phyloP scores from a whole-genome alignment of 306 rosid genomes.

The Glycine tomentella region DNA sequence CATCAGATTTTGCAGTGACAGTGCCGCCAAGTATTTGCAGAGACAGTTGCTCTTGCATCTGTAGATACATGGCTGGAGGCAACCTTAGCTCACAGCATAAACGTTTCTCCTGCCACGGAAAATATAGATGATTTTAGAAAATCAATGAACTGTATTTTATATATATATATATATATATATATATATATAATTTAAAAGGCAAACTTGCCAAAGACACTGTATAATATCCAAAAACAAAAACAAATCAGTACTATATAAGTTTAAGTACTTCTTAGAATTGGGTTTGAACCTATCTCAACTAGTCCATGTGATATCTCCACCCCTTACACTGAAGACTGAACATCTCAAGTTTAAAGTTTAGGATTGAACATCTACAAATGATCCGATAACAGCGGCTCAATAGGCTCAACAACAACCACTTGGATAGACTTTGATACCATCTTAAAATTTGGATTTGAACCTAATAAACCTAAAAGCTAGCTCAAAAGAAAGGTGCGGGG shows the following conservation, averaged over 20 bases:
- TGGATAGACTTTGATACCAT: neutral
- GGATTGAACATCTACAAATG: neutral
- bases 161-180: too few species aligned
- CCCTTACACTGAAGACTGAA: neutral
- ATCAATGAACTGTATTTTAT: neutral
- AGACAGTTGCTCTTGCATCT: conserved; percentile 79
- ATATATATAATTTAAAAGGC: neutral
- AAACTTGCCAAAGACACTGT: neutral
- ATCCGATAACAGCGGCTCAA: too few species aligned
- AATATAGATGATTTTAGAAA: conserved; percentile 25
- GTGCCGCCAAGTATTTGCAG: conserved; percentile 68
- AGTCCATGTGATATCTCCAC: too few species aligned
- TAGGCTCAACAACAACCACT: too few species aligned
- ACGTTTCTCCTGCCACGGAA: conserved; percentile 77
- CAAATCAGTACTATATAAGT: neutral
- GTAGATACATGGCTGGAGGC: conserved; percentile 69
- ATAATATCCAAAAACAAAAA: neutral
- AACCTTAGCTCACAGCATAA: conserved; percentile 72
- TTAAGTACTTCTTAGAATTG: neutral
- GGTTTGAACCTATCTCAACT: neutral
- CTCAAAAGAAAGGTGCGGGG: neutral
- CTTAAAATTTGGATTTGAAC: neutral
- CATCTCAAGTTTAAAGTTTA: too few species aligned
- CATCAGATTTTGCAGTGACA: conserved; percentile 72
- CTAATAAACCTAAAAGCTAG: neutral